A percentile compares a stretch with the other conserved stretches of the same genome.
phyloP scores from a whole-genome alignment of 2,329 filamentous ascomycete genomes.

The Alternaria infectoria region DNA sequence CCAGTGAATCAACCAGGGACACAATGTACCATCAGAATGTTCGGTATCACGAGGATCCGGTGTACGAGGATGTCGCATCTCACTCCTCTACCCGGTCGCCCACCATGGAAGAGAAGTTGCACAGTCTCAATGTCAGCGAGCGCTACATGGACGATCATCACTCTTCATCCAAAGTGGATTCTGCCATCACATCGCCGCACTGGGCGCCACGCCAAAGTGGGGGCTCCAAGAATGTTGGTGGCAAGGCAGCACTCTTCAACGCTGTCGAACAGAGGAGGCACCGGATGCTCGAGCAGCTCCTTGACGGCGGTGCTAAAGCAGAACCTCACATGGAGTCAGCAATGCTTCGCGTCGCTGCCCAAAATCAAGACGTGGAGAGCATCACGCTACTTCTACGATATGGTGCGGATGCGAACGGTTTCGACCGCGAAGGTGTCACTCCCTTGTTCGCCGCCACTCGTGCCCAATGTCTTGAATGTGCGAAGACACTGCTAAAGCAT shows the following conservation, averaged over 20 bases:
- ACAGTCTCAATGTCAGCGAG: conserved; percentile 32
- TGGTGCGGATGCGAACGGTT: conserved; percentile 39
- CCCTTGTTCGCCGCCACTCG: conserved; percentile 38
- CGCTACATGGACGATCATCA: conserved; percentile 30
- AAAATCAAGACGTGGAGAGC: conserved; percentile 40
- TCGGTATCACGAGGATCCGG: conserved; percentile 28
- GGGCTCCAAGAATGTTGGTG: conserved; percentile 37
- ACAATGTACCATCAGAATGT: conserved; percentile 32
- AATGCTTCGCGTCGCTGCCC: conserved; percentile 39
- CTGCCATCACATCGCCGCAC: conserved; percentile 15
- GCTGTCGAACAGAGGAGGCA: conserved; percentile 70
- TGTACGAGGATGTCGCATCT: conserved; percentile 28
- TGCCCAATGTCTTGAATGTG: conserved; percentile 48
- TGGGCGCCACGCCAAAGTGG: conserved; percentile 31
- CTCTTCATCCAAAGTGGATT: conserved; percentile 25
- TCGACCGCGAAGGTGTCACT: conserved; percentile 38
- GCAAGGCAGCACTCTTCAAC: conserved; percentile 53
- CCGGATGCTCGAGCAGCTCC: conserved; percentile 55
- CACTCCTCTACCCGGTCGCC: conserved; percentile 27
- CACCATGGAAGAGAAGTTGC: conserved; percentile 33
- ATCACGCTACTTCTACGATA: conserved; percentile 36
- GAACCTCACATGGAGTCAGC: conserved; percentile 38
- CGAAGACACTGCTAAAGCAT: conserved; percentile 50
- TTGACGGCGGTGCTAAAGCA: conserved; percentile 40
- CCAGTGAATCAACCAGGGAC: conserved; percentile 35